phyloP scores from a whole-genome alignment of 176 grass and related monocot genomes.

The Rhynchospora pubera region DNA sequence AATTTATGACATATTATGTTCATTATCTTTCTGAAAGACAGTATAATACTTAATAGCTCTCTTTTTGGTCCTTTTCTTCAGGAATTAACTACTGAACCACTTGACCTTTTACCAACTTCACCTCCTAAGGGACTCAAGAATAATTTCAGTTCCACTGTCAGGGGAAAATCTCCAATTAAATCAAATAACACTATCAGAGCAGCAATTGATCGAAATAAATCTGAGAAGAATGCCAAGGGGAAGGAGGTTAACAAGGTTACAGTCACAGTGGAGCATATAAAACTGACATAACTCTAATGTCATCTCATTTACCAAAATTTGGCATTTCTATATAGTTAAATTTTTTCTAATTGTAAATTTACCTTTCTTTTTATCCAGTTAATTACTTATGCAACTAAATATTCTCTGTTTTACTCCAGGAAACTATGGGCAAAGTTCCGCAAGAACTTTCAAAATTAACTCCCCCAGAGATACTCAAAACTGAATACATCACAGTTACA shows the following conservation, averaged over 20 bases:
- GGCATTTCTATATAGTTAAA: background rate
- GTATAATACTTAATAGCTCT: background rate
- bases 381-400: background rate
- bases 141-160: background rate
- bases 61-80: background rate
- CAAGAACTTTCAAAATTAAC: background rate
- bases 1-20: background rate
- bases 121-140: background rate
- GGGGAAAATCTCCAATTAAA: constrained; percentile 7
- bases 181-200: constrained; percentile 11
- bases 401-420: background rate
- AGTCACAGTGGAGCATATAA: background rate
- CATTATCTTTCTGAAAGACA: background rate
- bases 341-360: background rate
- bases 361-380: background rate
- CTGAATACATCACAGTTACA: background rate
- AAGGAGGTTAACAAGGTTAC: constrained; percentile 10
- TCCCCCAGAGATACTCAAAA: background rate
- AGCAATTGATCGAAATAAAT: constrained; percentile 8
- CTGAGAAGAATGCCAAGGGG: constrained; percentile 12
- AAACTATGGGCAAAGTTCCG: background rate
- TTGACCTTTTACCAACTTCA: constrained; percentile 20
- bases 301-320: background rate
- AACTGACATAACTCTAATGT: background rate
- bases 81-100: constrained; percentile 6